phyloP scores from a whole-genome alignment of 495 filamentous ascomycete genomes.

The Penicillium salamii region DNA sequence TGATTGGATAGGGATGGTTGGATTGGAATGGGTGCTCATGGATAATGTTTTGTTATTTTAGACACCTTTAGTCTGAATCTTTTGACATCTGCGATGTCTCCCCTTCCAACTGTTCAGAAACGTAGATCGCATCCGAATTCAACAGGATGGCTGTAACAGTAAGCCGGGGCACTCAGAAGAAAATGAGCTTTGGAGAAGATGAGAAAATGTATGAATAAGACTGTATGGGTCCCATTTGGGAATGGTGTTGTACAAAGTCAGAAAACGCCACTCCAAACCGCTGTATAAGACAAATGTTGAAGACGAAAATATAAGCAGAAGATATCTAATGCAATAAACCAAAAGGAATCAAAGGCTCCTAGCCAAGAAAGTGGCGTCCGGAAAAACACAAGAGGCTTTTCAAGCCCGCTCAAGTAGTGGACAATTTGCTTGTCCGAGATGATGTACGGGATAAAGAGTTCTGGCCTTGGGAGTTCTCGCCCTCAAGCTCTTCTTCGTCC shows the following conservation, averaged over 20 bases:
- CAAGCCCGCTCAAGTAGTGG: conserved; percentile 6
- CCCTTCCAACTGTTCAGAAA: neutral
- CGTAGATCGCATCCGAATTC: too few species aligned
- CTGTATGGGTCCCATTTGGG: conserved; percentile 13
- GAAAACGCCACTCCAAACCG: conserved; percentile 25
- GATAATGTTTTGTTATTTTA: neutral
- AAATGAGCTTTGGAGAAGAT: neutral
- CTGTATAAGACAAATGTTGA: conserved; percentile 19
- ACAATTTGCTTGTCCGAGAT: conserved; percentile 11
- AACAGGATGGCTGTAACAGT: too few species aligned
- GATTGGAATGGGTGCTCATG: neutral
- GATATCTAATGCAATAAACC: neutral
- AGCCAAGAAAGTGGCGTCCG: too few species aligned
- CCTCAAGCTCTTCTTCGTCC: conserved; percentile 28
- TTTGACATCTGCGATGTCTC: neutral
- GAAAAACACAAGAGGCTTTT: neutral
- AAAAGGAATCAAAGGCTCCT: neutral
- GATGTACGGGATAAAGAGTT: conserved; percentile 1
- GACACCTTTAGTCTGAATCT: neutral
- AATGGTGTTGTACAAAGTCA: conserved; percentile 26
- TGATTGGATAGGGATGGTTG: neutral
- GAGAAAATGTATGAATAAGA: neutral
- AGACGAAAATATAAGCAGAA: conserved; percentile 1
- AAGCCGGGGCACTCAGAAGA: too few species aligned
- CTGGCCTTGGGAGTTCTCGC: neutral